These are phyloP conservation scores for Suillus tomentosus DNA, from an alignment of 768 basidiomycete genomes.

Conservation along the genomic window DNA sequence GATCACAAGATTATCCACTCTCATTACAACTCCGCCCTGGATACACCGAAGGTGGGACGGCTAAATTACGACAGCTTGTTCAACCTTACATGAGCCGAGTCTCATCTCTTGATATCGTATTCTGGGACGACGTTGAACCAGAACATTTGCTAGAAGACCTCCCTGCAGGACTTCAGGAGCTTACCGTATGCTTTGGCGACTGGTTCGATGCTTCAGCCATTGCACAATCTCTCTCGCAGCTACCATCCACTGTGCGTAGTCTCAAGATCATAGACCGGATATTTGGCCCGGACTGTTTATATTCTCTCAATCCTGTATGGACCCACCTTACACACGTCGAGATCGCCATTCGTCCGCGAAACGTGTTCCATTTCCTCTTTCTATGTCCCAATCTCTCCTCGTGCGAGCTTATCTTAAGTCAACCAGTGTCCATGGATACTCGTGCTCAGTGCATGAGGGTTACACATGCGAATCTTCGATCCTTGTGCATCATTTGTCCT, in stretches of 20 bases:
- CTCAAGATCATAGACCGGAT: background rate
- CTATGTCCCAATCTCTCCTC: background rate
- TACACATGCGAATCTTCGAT: background rate
- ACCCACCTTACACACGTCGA: background rate
- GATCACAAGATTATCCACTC: background rate
- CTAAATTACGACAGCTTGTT: background rate
- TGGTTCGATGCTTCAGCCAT: background rate
- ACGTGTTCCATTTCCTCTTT: background rate
- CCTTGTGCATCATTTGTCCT: background rate
- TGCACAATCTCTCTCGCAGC: background rate
- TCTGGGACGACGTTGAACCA: background rate
- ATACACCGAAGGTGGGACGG: background rate
- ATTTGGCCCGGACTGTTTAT: background rate
- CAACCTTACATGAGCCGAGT: background rate
- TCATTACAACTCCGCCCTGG: background rate
- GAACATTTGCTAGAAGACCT: background rate
- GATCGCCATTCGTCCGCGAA: background rate
- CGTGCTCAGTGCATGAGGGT: background rate
- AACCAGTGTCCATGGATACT: background rate
- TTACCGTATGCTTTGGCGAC: background rate
- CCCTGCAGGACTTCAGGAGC: background rate
- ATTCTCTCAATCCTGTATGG: background rate
- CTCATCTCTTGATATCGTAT: background rate
- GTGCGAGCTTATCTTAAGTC: background rate
- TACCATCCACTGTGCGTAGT: background rate